These are phyloP conservation scores for Lyophyllum decastes DNA, from an alignment of 768 basidiomycete genomes.

Conservation along the genomic window DNA sequence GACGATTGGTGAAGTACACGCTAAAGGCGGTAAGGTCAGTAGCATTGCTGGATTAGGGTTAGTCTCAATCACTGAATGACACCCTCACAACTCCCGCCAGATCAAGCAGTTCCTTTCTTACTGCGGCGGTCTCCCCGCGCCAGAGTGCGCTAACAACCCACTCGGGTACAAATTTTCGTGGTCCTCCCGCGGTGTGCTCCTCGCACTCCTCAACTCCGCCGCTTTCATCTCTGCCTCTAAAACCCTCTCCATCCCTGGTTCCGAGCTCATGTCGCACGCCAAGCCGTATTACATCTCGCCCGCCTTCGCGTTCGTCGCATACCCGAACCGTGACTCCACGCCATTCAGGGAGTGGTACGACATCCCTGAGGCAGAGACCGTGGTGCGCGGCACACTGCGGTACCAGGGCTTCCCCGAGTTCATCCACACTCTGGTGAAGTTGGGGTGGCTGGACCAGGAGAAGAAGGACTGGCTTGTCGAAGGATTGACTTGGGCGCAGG, in stretches of 20 bases:
- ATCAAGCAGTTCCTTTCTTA: conserved; percentile 91
- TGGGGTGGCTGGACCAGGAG: conserved; percentile 82
- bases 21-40: conserved; percentile 87
- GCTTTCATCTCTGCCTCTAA: conserved; percentile 73
- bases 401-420: conserved; percentile 98
- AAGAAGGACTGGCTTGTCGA: conserved; percentile 78
- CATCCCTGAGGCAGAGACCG: conserved; percentile 92
- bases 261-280: conserved; percentile 87
- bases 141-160: conserved; percentile 89
- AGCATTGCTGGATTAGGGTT: background rate
- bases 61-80: too few relatives aligned
- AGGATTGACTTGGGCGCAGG: conserved; percentile 80
- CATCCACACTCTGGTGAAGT: conserved; percentile 80
- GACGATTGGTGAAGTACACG: conserved; percentile 92
- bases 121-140: conserved; percentile 95
- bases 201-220: conserved; percentile 90
- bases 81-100: conserved; percentile 40
- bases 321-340: conserved; percentile 94
- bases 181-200: conserved; percentile 94
- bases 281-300: conserved; percentile 95
- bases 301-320: conserved; percentile 94
- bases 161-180: conserved; percentile 99
- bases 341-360: conserved; percentile 90
- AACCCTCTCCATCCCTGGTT: conserved; percentile 67
- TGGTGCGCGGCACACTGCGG: conserved; percentile 90